Conservation (phyloP, 768 basidiomycete genomes). For the Paxillus rubicundulus region DNA sequence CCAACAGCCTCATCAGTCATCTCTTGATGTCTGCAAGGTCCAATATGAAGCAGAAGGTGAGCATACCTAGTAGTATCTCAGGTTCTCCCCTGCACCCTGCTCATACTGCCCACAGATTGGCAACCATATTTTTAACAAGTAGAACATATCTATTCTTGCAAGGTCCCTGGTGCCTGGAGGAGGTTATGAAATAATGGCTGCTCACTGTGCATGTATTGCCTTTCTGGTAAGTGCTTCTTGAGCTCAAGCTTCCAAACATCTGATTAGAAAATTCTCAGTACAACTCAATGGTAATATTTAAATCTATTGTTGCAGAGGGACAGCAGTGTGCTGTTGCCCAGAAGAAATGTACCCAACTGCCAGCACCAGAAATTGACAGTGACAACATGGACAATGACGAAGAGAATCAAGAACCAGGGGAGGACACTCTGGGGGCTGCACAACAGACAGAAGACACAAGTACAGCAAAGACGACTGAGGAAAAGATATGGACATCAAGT, state of each 20-base stretch:
- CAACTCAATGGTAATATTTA: not conserved
- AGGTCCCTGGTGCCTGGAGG: not conserved
- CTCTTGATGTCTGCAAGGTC: not conserved
- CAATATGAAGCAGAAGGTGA: conserved; percentile 7
- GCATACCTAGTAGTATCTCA: not conserved
- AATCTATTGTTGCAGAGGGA: not conserved
- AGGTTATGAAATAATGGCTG: not conserved
- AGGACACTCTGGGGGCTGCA: too few species aligned
- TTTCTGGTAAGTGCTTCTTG: conserved; percentile 3
- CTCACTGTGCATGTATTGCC: conserved; percentile 5
- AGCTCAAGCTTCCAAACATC: too few species aligned
- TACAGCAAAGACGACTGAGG: not conserved
- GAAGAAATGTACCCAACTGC: not conserved
- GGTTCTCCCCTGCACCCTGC: too few species aligned
- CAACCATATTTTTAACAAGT: not conserved
- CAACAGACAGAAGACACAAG: too few species aligned
- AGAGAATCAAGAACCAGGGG: not conserved
- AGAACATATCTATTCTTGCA: not conserved
- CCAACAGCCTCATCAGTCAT: not conserved
- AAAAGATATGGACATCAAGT: not conserved
- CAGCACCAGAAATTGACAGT: not conserved
- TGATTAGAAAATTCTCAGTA: not conserved
- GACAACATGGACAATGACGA: not conserved
- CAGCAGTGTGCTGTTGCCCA: not conserved
- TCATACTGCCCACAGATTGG: not conserved